Conservation (phyloP, 176 grass and related monocot species). For the Zea mays region Zm-B73-REFERENCE-NAM-5.0 NC_050098.1:6067001-6067500, state of each 20-base stretch:
- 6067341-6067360: constrained; percentile 53
- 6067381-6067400: constrained; percentile 17
- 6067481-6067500: constrained; percentile 35
- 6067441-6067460: constrained; percentile 38
- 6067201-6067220: constrained; percentile 3
- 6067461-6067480: constrained; percentile 32
- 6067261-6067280: constrained; percentile 6
- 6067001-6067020: constrained; percentile 17
- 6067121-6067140: constrained; percentile 54
- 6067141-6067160: constrained; percentile 20
- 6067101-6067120: constrained; percentile 32
- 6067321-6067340: constrained; percentile 31
- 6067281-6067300: neutral
- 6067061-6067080: constrained; percentile 26
- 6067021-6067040: constrained; percentile 27
- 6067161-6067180: constrained; percentile 45
- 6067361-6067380: constrained; percentile 49
- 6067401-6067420: constrained; percentile 25
- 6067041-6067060: constrained; percentile 14
- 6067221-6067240: neutral
- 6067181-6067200: constrained; percentile 18
- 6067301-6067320: neutral
- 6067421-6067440: constrained; percentile 34
- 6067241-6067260: neutral
- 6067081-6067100: constrained; percentile 31